Base-by-base conservation (phyloP, 2,329 filamentous ascomycete genomes). In the Apiospora malaysiana region DNA sequence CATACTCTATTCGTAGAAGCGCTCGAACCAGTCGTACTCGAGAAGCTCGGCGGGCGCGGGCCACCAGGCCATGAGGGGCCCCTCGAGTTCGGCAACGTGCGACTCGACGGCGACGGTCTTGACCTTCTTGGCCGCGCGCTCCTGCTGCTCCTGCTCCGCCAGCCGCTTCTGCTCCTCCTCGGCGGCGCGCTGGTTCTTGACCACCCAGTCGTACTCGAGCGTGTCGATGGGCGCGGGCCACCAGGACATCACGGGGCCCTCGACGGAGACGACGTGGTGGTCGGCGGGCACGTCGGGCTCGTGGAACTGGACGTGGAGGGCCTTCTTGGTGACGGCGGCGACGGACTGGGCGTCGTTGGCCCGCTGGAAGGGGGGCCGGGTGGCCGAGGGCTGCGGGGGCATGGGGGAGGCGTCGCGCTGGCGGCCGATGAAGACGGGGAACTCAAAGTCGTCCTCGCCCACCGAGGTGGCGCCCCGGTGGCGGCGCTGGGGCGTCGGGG, bases 41-140 rank as follows among this genome's bases (percentile, higher is more conserved):
- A 75, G 73, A 2, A 71, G 37, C 21, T 76, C 76, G 10, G 74
- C 56, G 0, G 76, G 73, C 46, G 72, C 74, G 2, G 77, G 77
- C 77, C 77, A 79, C 77, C 77, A 79, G 4, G 75, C 73, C 77
- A 79, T 79, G 66, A 75, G n/a, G 18, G 76, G 72, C 0, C 77
- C 77, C 14, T 73, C 70, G 66, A 77, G 73, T 18, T 74, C 71
- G 14, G 69, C 51, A 25, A 74, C 66, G 43, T 75, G 73, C 8
- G 43, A 40, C 12, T 70, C 70, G 47, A 71, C 70, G 23, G 68
- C 51, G 18, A 71, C 56, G 42, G 27, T 47, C 27, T 70, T 56
- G 49, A 21, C 12, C 27, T 27, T 49, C 46, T 59, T 23, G 27
- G 43, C 69, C 14, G 63, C 68, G 56, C 71, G 69, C 23, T 66